Evolutionary conservation across 2,329 filamentous ascomycete species (phyloP), one percentile per base, ranked within the genome.

Genomic region (Monilinia fructicola): DNA sequence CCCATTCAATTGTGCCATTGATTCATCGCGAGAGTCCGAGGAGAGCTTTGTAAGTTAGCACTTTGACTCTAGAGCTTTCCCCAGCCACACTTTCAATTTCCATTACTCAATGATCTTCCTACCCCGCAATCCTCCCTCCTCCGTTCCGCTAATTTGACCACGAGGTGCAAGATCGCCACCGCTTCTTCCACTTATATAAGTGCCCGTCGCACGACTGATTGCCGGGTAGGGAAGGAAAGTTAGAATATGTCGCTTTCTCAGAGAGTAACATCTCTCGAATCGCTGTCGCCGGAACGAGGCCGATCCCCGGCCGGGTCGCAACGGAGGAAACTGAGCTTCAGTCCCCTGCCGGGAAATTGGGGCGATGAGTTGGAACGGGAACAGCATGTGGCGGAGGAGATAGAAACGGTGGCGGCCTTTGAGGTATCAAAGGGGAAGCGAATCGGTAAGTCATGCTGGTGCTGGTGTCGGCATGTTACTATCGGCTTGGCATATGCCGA

Each of bases 361-460:
- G 61, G 65, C 4, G 53, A 64, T 58, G 58, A 52, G 11, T 31
- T 59, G 1, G 50, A 53, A 7, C 53, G 31, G 21, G 42, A 68
- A 18, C 67, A 71, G 9, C 53, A 55, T 55, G 66, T 58, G 3
- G 67, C 68, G 11, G 52, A 55, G 62, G 53, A 46, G 38, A 58
- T 56, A 11, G 62, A 55, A n/a, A 56, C 40, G 21, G 62, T 78
- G 67, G 76, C 76, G 3, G 78, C 78, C 28, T 79, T 78, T 72
- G 78, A 79, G 64, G 76, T 79, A 16, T 71, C 78, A 3, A 74
- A 74, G 65, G 65, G 70, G 10, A 78, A 74, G 69, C 75, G 78
- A 70, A 73, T 78, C 52, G 66, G 75, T 77, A 52, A 70, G 74
- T 74, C 4, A 23, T 12, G 21, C 26, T 21, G 4, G 58, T 50